Evolutionary conservation across 345 rosid species (phyloP).

Genomic region (Raphanus raphanistrum): DNA sequence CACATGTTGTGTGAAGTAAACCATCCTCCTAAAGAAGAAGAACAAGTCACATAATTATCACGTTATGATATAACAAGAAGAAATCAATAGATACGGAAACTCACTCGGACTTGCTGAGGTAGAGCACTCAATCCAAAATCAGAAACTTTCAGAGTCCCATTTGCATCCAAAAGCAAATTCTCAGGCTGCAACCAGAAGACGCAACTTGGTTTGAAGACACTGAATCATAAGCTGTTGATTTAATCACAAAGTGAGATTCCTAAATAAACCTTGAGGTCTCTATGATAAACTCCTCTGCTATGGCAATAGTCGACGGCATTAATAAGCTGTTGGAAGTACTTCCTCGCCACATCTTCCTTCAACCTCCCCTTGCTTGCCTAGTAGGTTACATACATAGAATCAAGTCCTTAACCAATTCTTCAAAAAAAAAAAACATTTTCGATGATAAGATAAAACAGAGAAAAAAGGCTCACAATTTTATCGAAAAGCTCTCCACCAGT

Average conservation of each 20-base stretch:
- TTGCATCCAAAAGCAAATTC: constrained; percentile 86
- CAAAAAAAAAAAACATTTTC: neutral
- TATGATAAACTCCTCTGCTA: constrained; percentile 89
- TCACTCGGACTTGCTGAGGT: constrained; percentile 98
- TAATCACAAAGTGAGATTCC: constrained; percentile 20
- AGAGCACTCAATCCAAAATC: constrained; percentile 98
- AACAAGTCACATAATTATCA: neutral
- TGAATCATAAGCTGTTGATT: neutral
- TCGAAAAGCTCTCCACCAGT: constrained; percentile 99
- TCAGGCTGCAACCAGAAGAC: constrained; percentile 68
- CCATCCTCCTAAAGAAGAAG: constrained; percentile 75
- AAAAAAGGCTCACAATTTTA: constrained; percentile 70
- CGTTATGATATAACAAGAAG: neutral
- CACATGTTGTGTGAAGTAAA: constrained; percentile 95
- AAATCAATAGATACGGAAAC: constrained; percentile 13
- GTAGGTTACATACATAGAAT: neutral
- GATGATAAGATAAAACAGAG: neutral
- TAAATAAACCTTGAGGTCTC: constrained; percentile 85
- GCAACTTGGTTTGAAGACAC: neutral
- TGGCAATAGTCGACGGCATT: constrained; percentile 97
- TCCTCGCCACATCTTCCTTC: constrained; percentile 94
- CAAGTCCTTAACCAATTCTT: constrained; percentile 6
- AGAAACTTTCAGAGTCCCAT: constrained; percentile 79
- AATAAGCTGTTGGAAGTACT: constrained; percentile 91
- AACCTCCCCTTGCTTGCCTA: constrained; percentile 91